phyloP scores from a whole-genome alignment of 1,284 basidiomycete genomes.

The Hymenochaete sp. region DNA sequence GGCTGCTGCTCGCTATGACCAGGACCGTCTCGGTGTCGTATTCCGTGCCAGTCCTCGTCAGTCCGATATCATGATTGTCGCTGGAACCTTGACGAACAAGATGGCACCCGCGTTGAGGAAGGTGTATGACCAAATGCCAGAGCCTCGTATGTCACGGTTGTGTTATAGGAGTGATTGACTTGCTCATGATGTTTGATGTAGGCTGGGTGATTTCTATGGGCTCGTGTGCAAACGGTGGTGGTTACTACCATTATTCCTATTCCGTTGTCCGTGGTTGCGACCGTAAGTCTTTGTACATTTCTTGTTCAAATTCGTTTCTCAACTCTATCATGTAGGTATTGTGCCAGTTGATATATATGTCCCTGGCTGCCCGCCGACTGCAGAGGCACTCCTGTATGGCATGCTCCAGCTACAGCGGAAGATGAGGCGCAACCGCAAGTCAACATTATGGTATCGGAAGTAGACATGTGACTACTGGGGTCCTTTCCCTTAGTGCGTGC shows the following conservation, averaged over 20 bases:
- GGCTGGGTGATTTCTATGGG: conserved; percentile 99
- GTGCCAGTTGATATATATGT: conserved; percentile 98
- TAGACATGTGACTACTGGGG: too few relatives aligned
- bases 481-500: too few relatives aligned
- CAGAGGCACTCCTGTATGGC: conserved; percentile 89
- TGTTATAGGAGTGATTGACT: conserved; percentile 20
- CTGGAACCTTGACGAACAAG: conserved; percentile 98
- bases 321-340: conserved; percentile 50
- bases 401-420: conserved; percentile 97
- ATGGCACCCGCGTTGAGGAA: conserved; percentile 97
- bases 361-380: conserved; percentile 89
- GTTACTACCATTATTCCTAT: conserved; percentile 98
- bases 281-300: conserved; percentile 46
- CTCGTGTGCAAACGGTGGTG: conserved; percentile 97
- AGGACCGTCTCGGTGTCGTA: conserved; percentile 94
- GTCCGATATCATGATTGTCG: conserved; percentile 99
- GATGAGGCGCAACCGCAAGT: conserved; percentile 87
- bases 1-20: conserved; percentile 98
- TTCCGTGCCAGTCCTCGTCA: conserved; percentile 98
- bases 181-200: conserved; percentile 25
- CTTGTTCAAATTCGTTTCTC: conserved; percentile 8
- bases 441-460: conserved; percentile 88
- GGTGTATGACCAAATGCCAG: conserved; percentile 96
- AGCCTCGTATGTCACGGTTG: conserved; percentile 54
- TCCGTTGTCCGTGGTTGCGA: conserved; percentile 99